phyloP scores from a whole-genome alignment of 108 stramenopile species.

The Fragilaria crotonensis region DNA sequence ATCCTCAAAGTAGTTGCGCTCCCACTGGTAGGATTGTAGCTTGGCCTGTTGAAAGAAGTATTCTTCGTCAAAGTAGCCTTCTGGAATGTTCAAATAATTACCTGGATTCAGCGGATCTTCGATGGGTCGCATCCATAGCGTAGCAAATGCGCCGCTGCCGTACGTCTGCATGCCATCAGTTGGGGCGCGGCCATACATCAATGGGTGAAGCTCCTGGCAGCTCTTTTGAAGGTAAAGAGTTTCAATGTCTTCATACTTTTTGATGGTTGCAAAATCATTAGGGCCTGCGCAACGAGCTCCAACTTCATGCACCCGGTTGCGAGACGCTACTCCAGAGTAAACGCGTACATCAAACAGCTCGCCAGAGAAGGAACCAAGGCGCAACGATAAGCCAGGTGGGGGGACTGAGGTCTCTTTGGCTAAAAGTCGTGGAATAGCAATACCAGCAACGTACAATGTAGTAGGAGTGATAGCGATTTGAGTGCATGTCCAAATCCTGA shows the following conservation, averaged over 20 bases:
- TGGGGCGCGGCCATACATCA: neutral
- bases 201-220: neutral
- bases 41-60: neutral
- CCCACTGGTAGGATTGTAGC: neutral
- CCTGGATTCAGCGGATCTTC: neutral
- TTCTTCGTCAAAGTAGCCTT: neutral
- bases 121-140: neutral
- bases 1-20: neutral
- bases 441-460: neutral
- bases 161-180: neutral
- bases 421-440: neutral
- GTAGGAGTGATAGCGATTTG: neutral
- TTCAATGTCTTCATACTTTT: neutral
- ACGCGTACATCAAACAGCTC: neutral
- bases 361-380: neutral
- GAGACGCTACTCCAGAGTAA: neutral
- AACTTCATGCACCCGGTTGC: neutral
- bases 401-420: neutral
- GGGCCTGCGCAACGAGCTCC: neutral
- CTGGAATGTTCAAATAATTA: neutral
- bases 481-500: neutral
- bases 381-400: neutral
- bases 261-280: neutral
- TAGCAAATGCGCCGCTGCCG: neutral
- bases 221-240: neutral